Base-by-base conservation (phyloP, 2,329 filamentous ascomycete species). In the Arthrobotrys megalospora region DNA sequence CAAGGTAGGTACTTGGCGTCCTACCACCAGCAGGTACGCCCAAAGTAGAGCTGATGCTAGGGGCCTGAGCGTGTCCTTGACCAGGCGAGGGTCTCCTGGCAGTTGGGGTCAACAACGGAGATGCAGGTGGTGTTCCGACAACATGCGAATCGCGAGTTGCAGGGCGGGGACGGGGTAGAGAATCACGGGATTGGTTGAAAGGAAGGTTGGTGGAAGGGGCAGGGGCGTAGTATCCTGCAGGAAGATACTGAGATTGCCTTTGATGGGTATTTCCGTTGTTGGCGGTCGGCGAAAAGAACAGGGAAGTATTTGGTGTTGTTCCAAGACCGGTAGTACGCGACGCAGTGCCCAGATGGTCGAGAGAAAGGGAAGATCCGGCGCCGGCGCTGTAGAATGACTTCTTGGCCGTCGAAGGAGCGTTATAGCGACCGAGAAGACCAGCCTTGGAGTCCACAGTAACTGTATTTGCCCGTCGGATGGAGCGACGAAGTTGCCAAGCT, bases 201-300 rank as follows among this genome's bases (percentile, higher is more conserved):
- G 58, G 52, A 84, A 21, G 84, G 84, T 11, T 81, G 80, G 83
- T 16, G 81, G 80, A 76, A 85, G 82, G 88, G 21, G 91, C 89
- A 4, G 93, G 89, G 36, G 93, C 91, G 83, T 98, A 98, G 85
- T 97, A 97, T 0, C 95, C 95, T 2, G 95, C 91, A 14, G 95
- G 95, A 19, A 97, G 87, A 83, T 95, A 97, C n/a, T 87, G 87
- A 0, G 93, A 97, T 76, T 89, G 90, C 66, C 94, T 91, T n/a
- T 82, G 82, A 81, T 89, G 89, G 53, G 85, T 85, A 45, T 87
- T 85, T 72, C 87, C 86, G 6, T 89, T 86, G 45, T 89, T 90
- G 0, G 94, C 94, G 0, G 96, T 98, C 0, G 96, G 96, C 6
- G 94, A 97, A 87, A 97, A 99, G 88, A 99, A 99, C 14, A 98